Base-by-base conservation (phyloP, 108 stramenopile genomes). In the Schizochytrium sp. region DNA sequence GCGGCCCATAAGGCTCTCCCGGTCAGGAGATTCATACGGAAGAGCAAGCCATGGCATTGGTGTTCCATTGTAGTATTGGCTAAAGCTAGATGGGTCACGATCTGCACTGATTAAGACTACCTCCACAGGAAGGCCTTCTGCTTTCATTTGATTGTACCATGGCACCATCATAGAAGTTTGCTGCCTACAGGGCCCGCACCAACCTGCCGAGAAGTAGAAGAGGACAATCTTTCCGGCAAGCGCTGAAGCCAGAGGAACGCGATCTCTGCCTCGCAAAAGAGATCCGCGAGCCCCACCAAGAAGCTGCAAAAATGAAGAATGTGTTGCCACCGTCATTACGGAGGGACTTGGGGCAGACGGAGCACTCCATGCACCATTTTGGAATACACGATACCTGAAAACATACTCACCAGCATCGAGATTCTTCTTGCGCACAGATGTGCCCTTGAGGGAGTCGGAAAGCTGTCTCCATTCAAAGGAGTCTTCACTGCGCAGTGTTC, bases 141-240 rank as follows among this genome's bases (percentile, higher is more conserved):
- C 59, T 57, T 64, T 13, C 44, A 56, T 59, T 46, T 57, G 12
- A 49, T 38, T 12, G 87, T 87, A 89, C 69, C 55, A 88, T 4
- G 38, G 44, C 13, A 46, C 4, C 12, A 90, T 59, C 87, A 87
- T 61, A 19, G 69, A 55, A 15, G 87, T 90, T 28, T 87, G 57
- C 38, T 13, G 57, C 28, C 87, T 8, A 72, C 90, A 90, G 3
- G 90, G 90, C 44, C 40, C 40, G 90, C 90, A 90, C 90, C 90
- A 90, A 3, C 41, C 12, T 15, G 90, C 90, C 55, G 40, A 57
- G 15, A 89, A 89, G 12, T 87, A 87, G 12, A 87, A 42, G 49
- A 45, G n/a, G n/a, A 87, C 42, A 44, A 61, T 59, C 46, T 88
- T 58, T 28, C 46, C 19, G 0, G 64, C 64, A 38, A 69, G 3